A percentile compares a stretch with the other conserved stretches of the same genome.
These are phyloP conservation scores for Aureobasidium sp. DNA, from an alignment of 2,329 filamentous ascomycete genomes.

Conservation along the genomic window DNA sequence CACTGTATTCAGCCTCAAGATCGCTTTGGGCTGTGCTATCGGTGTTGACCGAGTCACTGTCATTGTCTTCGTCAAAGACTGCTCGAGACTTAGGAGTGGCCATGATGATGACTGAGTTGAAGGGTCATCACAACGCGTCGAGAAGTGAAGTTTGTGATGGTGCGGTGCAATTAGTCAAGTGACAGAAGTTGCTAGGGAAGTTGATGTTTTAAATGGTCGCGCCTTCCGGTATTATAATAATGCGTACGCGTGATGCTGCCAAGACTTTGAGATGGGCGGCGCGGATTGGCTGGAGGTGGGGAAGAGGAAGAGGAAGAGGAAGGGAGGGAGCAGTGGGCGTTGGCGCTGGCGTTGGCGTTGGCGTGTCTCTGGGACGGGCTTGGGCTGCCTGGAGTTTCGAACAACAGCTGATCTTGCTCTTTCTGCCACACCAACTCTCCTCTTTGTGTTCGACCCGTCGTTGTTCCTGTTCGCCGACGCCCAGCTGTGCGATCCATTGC, in stretches of 20 bases:
- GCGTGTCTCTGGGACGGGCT: slow-evolving; percentile 1
- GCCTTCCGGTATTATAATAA: not conserved
- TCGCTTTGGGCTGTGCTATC: slow-evolving; percentile 18
- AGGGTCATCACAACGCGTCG: not conserved
- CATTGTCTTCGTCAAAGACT: not conserved
- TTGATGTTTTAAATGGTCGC: not conserved
- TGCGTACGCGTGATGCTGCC: not conserved
- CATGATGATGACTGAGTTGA: not conserved
- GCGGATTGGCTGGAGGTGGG: not conserved
- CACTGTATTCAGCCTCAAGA: slow-evolving; percentile 21
- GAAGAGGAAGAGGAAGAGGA: not conserved
- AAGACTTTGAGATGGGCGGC: not conserved
- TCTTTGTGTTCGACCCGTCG: not conserved
- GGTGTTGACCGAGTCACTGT: slow-evolving; percentile 8
- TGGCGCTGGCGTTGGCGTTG: not conserved
- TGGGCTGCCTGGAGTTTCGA: slow-evolving; percentile 8
- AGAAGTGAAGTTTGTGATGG: not conserved
- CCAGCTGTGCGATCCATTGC: not conserved
- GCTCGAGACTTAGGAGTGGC: not conserved
- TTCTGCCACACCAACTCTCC: not conserved
- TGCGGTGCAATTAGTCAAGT: not conserved
- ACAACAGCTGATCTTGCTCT: slow-evolving; percentile 3
- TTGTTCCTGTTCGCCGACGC: not conserved
- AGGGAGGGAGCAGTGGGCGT: not conserved
- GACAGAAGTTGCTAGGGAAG: not conserved